Evolutionary conservation across 2,329 filamentous ascomycete species (phyloP), one percentile per base, ranked within the genome.

Genomic region (Huntiella abstrusa): DNA sequence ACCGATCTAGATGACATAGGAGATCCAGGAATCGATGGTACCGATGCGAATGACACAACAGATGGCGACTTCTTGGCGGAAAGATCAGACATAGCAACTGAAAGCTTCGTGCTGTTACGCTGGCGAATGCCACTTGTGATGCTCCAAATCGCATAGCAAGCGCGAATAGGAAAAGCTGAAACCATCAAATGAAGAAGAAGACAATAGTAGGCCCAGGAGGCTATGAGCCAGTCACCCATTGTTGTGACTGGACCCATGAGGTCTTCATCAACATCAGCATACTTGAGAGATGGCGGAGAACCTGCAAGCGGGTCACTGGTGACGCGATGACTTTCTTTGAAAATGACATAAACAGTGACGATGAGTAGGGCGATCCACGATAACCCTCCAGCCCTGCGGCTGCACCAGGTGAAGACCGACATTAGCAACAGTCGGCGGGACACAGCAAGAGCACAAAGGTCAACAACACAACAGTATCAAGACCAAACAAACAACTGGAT

Each of bases 141-240:
- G 54, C 69, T 68, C 64, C 69, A 70, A 43, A 78, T 66, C 12
- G 74, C 69, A 64, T 68, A 79, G 59, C 69, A 74, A 17, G 75
- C 71, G 49, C 77, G 70, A 4, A 77, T 55, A 16, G 76, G 74
- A 53, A 83, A 82, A 32, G 68, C 58, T 52, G 73, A 71, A 54
- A 80, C 75, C 46, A 80, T 63, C 46, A 75, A 48, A 57, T 83
- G 79, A 47, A 82, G 70, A 33, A 79, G 57, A 13, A 82, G 62
- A 45, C 71, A 75, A 59, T 82, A 83, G 55, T 73, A 75, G 43
- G 75, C 68, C 54, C 78, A 80, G 28, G 73, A 32, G 42, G 65
- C 57, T 11, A 70, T 71, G 64, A 63, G 72, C 41, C 66, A 55
- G 7, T 28, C 22, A 10, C 22, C 22, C 2, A 10, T 28, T 28